A percentile compares a stretch with the other conserved stretches of the same genome.
phyloP scores from a whole-genome alignment of 805 yeast species.

The Suhomyces sp. region DNA sequence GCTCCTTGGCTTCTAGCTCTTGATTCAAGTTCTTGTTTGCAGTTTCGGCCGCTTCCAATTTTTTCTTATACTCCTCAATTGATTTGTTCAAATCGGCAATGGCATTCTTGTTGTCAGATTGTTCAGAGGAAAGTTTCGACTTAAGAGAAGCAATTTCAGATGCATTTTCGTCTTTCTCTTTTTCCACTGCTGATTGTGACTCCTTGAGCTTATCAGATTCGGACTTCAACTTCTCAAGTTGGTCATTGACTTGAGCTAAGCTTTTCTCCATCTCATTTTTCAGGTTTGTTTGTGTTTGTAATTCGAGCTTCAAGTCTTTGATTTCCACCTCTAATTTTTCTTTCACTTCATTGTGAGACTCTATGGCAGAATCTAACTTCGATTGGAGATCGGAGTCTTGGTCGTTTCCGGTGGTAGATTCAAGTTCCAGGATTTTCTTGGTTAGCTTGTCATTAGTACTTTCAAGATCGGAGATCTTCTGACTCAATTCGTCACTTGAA shows the following conservation, averaged over 20 bases:
- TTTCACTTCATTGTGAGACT: background rate
- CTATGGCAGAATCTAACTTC: background rate
- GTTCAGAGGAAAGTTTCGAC: background rate
- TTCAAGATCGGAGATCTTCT: background rate
- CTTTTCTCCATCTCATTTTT: background rate
- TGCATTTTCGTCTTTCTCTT: background rate
- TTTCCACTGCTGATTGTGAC: background rate
- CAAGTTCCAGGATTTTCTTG: background rate
- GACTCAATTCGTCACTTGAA: background rate
- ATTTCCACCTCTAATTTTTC: background rate
- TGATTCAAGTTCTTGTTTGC: background rate
- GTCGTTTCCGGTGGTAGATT: background rate
- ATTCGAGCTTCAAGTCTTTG: background rate
- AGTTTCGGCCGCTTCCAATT: background rate
- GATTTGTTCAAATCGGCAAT: background rate
- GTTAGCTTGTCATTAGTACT: background rate
- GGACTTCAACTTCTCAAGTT: background rate
- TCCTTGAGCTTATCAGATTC: background rate
- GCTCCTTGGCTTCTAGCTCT: conserved; percentile 1
- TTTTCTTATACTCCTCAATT: background rate
- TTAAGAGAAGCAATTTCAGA: background rate
- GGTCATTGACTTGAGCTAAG: background rate
- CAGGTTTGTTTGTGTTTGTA: background rate
- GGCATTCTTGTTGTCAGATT: background rate
- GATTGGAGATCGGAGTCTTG: background rate